These are phyloP conservation scores for Paramecium sexaurelia DNA, from an alignment of 73 alveolate species.

Conservation along the genomic window DNA sequence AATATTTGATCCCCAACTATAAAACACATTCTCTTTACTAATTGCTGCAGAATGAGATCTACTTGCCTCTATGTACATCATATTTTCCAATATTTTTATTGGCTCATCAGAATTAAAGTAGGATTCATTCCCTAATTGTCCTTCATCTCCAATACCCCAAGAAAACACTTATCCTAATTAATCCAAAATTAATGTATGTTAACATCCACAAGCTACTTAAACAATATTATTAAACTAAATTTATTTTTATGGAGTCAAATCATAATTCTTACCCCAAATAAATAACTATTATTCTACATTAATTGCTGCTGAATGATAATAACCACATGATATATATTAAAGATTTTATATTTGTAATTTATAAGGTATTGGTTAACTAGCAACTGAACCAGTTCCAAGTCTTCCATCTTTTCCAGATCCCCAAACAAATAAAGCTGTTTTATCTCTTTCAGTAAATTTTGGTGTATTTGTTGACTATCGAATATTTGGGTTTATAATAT, in stretches of 20 bases:
- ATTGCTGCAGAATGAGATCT: conserved; percentile 81
- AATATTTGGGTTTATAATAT: neutral
- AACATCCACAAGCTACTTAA: conserved; percentile 87
- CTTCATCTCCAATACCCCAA: conserved; percentile 98
- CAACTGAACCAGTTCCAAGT: conserved; percentile 76
- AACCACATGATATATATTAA: conserved; percentile 76
- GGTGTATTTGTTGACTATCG: neutral
- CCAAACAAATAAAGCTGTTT: conserved; percentile 68
- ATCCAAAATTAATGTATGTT: conserved; percentile 88
- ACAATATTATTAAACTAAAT: neutral
- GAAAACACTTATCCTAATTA: conserved; percentile 83
- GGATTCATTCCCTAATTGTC: conserved; percentile 94
- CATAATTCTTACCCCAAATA: conserved; percentile 88
- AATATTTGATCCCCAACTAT: conserved; percentile 79
- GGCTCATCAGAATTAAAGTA: conserved; percentile 75
- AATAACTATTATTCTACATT: conserved; percentile 80
- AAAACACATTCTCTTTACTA: conserved; percentile 54
- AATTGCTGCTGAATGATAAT: conserved; percentile 95
- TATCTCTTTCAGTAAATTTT: conserved; percentile 1
- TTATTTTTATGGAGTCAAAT: neutral
- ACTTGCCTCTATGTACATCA: conserved; percentile 70
- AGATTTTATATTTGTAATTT: neutral
- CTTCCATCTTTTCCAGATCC: conserved; percentile 94
- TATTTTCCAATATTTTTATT: conserved; percentile 31
- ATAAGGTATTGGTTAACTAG: conserved; percentile 41